These are phyloP conservation scores for Geotrichum australiense DNA, from an alignment of 1,139 yeast species.

Conservation along the genomic window DNA sequence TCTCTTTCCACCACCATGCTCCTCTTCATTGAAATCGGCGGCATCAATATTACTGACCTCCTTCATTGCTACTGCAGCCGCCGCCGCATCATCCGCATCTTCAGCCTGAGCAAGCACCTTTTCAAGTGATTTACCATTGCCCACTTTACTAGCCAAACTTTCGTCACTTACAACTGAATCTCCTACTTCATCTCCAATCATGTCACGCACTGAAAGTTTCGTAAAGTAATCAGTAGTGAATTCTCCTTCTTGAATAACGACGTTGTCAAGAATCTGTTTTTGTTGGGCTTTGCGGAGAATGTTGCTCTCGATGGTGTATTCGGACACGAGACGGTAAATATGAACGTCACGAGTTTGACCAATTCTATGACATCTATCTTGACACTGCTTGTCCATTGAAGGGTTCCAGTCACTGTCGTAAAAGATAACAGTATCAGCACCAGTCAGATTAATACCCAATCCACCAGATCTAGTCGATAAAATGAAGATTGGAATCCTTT, in stretches of 20 bases:
- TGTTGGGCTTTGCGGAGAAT: constrained; percentile 92
- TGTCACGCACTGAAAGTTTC: constrained; percentile 79
- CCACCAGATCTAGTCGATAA: constrained; percentile 97
- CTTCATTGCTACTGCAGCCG: constrained; percentile 82
- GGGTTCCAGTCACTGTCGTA: constrained; percentile 99
- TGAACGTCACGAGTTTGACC: constrained; percentile 98
- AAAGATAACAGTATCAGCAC: constrained; percentile 98
- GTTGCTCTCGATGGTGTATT: constrained; percentile 92
- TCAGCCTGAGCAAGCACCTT: constrained; percentile 84
- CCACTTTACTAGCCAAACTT: constrained; percentile 30
- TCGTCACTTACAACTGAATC: constrained; percentile 29
- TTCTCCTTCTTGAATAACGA: constrained; percentile 96
- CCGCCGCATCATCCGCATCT: constrained; percentile 91
- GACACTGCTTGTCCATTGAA: constrained; percentile 99
- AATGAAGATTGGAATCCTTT: constrained; percentile 82
- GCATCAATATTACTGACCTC: constrained; percentile 71
- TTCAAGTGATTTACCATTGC: constrained; percentile 47
- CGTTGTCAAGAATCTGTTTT: constrained; percentile 89
- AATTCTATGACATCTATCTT: constrained; percentile 97
- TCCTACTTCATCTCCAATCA: constrained; percentile 59
- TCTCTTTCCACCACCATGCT: constrained; percentile 8
- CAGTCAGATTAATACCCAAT: constrained; percentile 91
- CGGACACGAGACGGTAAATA: constrained; percentile 91
- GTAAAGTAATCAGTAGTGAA: constrained; percentile 96
- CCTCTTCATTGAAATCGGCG: constrained; percentile 67